Conservation (phyloP, 768 basidiomycete species). For the Pholiota molesta region DNA sequence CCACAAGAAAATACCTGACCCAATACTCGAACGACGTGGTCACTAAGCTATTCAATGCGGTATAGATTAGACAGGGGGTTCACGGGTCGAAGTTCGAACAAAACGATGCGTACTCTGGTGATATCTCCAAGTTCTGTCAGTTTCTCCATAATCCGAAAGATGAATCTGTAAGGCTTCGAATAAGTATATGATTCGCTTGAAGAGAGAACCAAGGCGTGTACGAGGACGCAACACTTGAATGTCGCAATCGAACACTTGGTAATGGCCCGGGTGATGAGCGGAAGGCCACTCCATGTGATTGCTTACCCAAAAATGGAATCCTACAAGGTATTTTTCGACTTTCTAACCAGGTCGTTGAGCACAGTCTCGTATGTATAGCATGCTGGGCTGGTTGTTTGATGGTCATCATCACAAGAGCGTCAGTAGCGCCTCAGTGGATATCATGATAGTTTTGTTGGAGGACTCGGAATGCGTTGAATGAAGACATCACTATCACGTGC, state of each 20-base stretch:
- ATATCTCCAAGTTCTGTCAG: constrained; percentile 55
- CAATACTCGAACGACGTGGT: constrained; percentile 66
- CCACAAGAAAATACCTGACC: constrained; percentile 62
- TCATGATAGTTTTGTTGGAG: no score
- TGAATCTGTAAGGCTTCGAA: background rate
- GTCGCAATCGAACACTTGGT: constrained; percentile 23
- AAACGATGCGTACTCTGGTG: constrained; percentile 44
- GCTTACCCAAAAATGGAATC: background rate
- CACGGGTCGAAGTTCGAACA: no score
- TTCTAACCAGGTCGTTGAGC: no score
- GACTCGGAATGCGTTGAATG: no score
- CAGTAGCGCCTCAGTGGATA: no score
- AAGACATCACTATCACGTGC: no score
- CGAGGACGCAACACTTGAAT: constrained; percentile 14
- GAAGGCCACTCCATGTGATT: constrained; percentile 26
- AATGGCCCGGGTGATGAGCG: constrained; percentile 15
- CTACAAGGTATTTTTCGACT: no score
- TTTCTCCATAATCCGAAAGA: constrained; percentile 43
- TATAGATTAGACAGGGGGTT: constrained; percentile 4
- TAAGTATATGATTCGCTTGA: background rate
- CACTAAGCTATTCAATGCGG: constrained; percentile 55
- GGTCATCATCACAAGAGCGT: background rate
- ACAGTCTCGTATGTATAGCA: background rate
- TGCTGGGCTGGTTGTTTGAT: background rate
- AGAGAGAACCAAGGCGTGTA: constrained; percentile 7